A percentile compares a stretch with the other conserved stretches of the same genome.
These are phyloP conservation scores for Diaporthe batatas DNA, from an alignment of 2,329 filamentous ascomycete genomes.

Conservation along the genomic window DNA sequence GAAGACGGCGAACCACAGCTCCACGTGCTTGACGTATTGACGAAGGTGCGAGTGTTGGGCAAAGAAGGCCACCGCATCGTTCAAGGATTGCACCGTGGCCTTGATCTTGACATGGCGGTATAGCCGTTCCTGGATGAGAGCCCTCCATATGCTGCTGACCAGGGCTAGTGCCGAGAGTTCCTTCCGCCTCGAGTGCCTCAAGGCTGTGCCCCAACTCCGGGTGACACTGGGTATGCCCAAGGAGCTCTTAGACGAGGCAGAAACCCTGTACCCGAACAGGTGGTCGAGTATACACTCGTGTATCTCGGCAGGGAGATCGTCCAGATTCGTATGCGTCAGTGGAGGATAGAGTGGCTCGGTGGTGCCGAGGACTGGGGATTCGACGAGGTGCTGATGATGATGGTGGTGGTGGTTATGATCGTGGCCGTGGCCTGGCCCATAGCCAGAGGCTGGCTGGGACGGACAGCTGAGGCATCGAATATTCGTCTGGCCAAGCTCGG, in stretches of 20 bases:
- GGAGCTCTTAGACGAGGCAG: conserved; percentile 69
- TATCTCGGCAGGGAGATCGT: conserved; percentile 75
- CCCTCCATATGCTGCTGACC: conserved; percentile 73
- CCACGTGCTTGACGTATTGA: conserved; percentile 77
- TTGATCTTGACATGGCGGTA: conserved; percentile 84
- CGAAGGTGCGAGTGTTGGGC: conserved; percentile 69
- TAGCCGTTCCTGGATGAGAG: conserved; percentile 77
- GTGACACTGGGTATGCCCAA: conserved; percentile 66
- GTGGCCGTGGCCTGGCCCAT: conserved; percentile 47
- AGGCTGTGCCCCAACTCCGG: conserved; percentile 73
- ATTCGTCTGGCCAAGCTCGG: conserved; percentile 62
- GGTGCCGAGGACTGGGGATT: conserved; percentile 43
- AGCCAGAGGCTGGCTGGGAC: conserved; percentile 49
- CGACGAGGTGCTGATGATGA: conserved; percentile 37
- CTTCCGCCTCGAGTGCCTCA: conserved; percentile 76
- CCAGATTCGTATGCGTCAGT: conserved; percentile 54
- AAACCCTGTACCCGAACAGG: conserved; percentile 76
- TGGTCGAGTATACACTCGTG: conserved; percentile 80
- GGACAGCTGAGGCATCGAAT: conserved; percentile 57
- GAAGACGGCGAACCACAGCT: conserved; percentile 84
- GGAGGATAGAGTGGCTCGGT: conserved; percentile 25
- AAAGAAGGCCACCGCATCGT: conserved; percentile 73
- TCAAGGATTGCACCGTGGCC: conserved; percentile 74
- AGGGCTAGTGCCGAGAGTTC: conserved; percentile 76
- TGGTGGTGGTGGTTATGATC: conserved; percentile 39